Percentiles rank a stretch among this genome's conserved stretches.
These are phyloP conservation scores for Clarireedia hainanense DNA, from an alignment of 2,329 filamentous ascomycete species.

Conservation along the genomic window DNA sequence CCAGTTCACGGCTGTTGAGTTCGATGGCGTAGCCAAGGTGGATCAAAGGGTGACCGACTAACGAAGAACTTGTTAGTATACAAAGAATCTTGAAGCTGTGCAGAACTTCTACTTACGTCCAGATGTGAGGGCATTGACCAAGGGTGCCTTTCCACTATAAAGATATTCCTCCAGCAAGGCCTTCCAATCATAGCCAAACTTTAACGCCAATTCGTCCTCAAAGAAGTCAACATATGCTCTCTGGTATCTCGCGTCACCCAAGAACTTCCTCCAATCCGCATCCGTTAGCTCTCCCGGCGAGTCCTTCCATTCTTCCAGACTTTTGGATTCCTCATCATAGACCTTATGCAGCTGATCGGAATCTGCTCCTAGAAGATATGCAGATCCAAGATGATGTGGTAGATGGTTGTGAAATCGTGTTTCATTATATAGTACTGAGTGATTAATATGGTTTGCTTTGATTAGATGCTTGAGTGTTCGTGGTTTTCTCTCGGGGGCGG, in stretches of 20 bases:
- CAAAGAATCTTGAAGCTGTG: slow-evolving; percentile 22
- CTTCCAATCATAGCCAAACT: slow-evolving; percentile 74
- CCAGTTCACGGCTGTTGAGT: slow-evolving; percentile 74
- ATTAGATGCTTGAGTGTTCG: slow-evolving; percentile 84
- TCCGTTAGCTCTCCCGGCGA: slow-evolving; percentile 77
- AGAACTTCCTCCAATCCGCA: slow-evolving; percentile 78
- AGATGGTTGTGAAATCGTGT: slow-evolving; percentile 75
- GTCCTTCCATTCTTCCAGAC: slow-evolving; percentile 72
- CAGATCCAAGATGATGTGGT: slow-evolving; percentile 73
- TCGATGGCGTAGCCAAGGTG: slow-evolving; percentile 94
- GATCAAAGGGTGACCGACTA: slow-evolving; percentile 86
- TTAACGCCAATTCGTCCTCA: slow-evolving; percentile 75
- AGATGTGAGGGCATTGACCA: slow-evolving; percentile 72
- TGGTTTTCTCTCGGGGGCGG: slow-evolving; percentile 66
- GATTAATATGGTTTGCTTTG: slow-evolving; percentile 84
- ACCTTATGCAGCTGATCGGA: slow-evolving; percentile 66
- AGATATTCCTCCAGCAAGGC: slow-evolving; percentile 68
- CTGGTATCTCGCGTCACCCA: slow-evolving; percentile 76
- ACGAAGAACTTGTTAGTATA: slow-evolving; percentile 2
- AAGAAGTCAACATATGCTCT: slow-evolving; percentile 92
- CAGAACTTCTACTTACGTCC: slow-evolving; percentile 52
- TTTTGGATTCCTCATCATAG: slow-evolving; percentile 68
- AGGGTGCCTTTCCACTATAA: slow-evolving; percentile 63
- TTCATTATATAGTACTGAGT: slow-evolving; percentile 73
- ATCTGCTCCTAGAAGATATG: slow-evolving; percentile 75